A percentile compares a stretch with the other conserved stretches of the same genome.
These are phyloP conservation scores for Teunomyces funiuensis DNA, from an alignment of 805 yeast species.

Conservation along the genomic window DNA sequence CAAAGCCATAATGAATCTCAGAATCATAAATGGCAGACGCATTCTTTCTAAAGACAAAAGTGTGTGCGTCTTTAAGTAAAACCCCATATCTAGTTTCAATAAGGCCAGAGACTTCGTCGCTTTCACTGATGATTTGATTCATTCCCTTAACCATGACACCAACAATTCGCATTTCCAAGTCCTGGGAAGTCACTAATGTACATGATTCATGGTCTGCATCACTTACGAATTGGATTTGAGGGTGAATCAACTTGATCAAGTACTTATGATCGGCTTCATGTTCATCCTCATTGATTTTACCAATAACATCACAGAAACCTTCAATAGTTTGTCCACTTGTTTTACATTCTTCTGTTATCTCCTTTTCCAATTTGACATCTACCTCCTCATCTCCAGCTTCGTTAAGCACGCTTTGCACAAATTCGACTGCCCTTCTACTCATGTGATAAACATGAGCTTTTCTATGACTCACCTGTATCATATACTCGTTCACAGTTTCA, in stretches of 20 bases:
- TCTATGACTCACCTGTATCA: slow-evolving; percentile 44
- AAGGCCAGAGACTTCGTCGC: slow-evolving; percentile 34
- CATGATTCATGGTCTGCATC: slow-evolving; percentile 48
- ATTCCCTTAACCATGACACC: slow-evolving; percentile 43
- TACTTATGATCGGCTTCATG: slow-evolving; percentile 56
- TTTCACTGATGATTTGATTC: slow-evolving; percentile 33
- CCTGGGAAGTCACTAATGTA: slow-evolving; percentile 54
- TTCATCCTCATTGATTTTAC: slow-evolving; percentile 41
- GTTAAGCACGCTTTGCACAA: slow-evolving; percentile 44
- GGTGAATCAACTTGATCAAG: slow-evolving; percentile 67
- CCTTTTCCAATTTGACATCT: slow-evolving; percentile 20
- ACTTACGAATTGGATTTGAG: slow-evolving; percentile 72
- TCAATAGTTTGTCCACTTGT: neutral
- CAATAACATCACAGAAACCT: slow-evolving; percentile 26
- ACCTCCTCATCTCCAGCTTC: slow-evolving; percentile 15
- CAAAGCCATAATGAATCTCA: slow-evolving; percentile 13
- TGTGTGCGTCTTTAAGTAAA: slow-evolving; percentile 53
- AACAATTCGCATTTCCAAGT: slow-evolving; percentile 56
- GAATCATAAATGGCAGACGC: slow-evolving; percentile 20
- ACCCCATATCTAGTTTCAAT: slow-evolving; percentile 60
- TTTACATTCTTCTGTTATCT: neutral
- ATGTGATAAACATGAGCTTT: slow-evolving; percentile 44
- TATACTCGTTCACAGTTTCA: slow-evolving; percentile 60
- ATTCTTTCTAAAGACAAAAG: slow-evolving; percentile 48
- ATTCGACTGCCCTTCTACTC: slow-evolving; percentile 49